Evolutionary conservation across 2,329 filamentous ascomycete genomes (phyloP), one percentile per base, ranked within the genome.

Genomic region (Tolypocladium endophyticum): DNA sequence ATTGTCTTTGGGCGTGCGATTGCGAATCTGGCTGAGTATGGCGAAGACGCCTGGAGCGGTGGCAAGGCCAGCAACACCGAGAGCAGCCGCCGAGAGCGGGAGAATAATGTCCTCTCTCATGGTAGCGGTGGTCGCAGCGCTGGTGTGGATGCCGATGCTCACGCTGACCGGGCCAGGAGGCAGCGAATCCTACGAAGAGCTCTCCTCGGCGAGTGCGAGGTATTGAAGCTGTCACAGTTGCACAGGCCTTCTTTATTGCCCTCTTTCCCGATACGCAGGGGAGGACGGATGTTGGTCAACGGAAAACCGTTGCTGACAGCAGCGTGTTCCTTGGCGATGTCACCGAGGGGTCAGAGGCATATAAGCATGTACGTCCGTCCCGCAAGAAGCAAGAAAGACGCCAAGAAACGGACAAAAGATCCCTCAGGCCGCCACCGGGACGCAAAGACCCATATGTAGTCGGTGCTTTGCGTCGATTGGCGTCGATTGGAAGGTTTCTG

Each of bases 1-100:
- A 14, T 79, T 73, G 47, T 80, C 74, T 60, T 73, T 73, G 11
- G 73, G 71, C 5, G 68, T 68, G 30, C 71, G 70, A 45, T 69
- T 66, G 38, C 70, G 72, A 41, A 71, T 61, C 60, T 78, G 76
- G 38, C 64, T 64, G 54, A 71, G 41, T 41, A 75, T 64, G 52
- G 71, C 70, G 43, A 69, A 61, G 28, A 76, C 39, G 47, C 73
- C 73, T 12, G 77, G 77, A 8, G 74, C 57, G 16, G 76, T 73
- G 55, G 72, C 67, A 25, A 78, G 63, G 38, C 67, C 64, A 20
- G 74, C 67, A 45, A 77, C 52, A 41, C 60, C 71, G 16, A 79
- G 65, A 30, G 71, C 72, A 33, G 69, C 67, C 43, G 65, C 70
- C 39, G 72, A 70, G 50, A 72, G 59, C 18, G 67, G 64, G 43